These are phyloP conservation scores for Phytophthora cactorum DNA, from an alignment of 352 stramenopile species.

Conservation along the genomic window DNA sequence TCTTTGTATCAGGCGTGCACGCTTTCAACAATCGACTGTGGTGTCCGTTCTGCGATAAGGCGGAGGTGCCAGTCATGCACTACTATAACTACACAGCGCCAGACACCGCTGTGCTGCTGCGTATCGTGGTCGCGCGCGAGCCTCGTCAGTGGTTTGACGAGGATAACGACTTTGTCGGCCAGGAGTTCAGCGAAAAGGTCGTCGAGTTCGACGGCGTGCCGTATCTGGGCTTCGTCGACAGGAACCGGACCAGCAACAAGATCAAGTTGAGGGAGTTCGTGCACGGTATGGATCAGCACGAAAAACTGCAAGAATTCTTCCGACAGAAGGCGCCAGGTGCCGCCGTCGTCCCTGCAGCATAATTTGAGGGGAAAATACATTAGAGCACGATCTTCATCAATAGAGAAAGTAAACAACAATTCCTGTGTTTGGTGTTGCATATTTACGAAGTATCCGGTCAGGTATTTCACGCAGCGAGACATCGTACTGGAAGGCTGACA, in stretches of 20 bases:
- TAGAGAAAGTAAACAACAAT: background rate
- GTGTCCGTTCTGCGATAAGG: slow-evolving; percentile 83
- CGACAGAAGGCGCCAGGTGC: slow-evolving; percentile 23
- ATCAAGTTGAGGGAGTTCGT: slow-evolving; percentile 53
- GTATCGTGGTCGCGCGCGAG: slow-evolving; percentile 63
- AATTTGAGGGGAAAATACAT: slow-evolving; percentile 9
- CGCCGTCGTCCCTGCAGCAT: slow-evolving; percentile 11
- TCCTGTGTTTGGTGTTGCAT: too few species aligned
- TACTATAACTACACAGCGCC: slow-evolving; percentile 82
- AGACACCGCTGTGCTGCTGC: slow-evolving; percentile 58
- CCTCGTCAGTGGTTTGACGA: slow-evolving; percentile 76
- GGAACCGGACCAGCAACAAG: slow-evolving; percentile 48
- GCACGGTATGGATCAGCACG: slow-evolving; percentile 49
- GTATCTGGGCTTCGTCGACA: slow-evolving; percentile 61
- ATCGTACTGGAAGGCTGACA: too few species aligned
- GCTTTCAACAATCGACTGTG: slow-evolving; percentile 81
- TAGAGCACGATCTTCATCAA: background rate
- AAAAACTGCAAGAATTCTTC: slow-evolving; percentile 55
- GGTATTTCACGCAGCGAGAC: too few species aligned
- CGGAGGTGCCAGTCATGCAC: slow-evolving; percentile 73
- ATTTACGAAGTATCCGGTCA: too few species aligned
- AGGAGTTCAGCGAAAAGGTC: slow-evolving; percentile 64
- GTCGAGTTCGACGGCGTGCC: slow-evolving; percentile 66
- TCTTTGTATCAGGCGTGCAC: slow-evolving; percentile 77
- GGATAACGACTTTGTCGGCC: slow-evolving; percentile 71